phyloP scores from a whole-genome alignment of 2,329 filamentous ascomycete genomes.

The Xylaria arbuscula region DNA sequence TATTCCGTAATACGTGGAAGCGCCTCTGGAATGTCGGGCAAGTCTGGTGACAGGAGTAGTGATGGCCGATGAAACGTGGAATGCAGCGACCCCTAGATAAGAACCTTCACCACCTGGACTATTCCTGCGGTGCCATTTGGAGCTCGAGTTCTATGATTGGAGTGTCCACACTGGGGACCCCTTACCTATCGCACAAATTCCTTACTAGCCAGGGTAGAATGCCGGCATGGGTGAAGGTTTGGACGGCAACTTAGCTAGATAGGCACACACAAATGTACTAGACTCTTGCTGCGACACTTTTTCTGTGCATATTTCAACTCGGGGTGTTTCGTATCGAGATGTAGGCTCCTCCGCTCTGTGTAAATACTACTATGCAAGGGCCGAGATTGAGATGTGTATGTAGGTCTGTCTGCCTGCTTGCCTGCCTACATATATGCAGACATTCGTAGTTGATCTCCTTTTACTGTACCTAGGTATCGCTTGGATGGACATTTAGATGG shows the following conservation, averaged over 20 bases:
- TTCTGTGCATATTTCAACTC: not conserved
- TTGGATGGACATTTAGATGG: too few relatives aligned
- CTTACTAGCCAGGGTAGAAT: not conserved
- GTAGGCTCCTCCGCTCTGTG: not conserved
- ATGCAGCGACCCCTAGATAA: constrained; percentile 21
- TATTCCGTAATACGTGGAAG: not conserved
- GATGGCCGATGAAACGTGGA: constrained; percentile 17
- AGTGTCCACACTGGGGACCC: not conserved
- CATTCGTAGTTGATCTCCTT: too few relatives aligned
- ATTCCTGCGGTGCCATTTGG: not conserved
- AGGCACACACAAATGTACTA: not conserved
- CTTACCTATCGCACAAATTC: not conserved
- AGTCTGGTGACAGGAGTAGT: constrained; percentile 7
- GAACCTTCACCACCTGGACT: constrained; percentile 23
- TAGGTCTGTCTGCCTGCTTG: too few relatives aligned
- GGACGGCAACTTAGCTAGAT: not conserved
- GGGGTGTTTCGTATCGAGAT: not conserved
- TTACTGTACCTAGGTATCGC: too few relatives aligned
- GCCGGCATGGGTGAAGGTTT: not conserved
- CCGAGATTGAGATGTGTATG: not conserved
- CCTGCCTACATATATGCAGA: too few relatives aligned
- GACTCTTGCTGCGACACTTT: not conserved
- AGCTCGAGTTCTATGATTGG: not conserved
- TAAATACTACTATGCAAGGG: not conserved
- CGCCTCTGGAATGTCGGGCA: constrained; percentile 8